Base-by-base conservation (phyloP, 129 eudicot species). In the Cynara cardunculus region DNA sequence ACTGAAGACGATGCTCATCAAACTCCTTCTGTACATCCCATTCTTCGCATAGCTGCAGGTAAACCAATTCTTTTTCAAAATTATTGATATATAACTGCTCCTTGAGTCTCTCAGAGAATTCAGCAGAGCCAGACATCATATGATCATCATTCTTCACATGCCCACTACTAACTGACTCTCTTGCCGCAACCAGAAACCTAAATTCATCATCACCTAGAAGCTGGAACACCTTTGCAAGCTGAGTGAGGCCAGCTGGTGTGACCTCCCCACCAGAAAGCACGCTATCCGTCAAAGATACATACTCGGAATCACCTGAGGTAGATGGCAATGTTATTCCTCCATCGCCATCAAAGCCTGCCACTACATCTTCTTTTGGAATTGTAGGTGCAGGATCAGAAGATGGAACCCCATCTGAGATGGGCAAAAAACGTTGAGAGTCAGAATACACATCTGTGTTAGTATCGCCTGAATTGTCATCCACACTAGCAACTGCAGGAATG, bases 61-160 rank as follows among this genome's bases (percentile, higher is more conserved):
- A 84, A 75, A 82, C 78, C 62, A 90, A 74, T 78, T 95, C 93
- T 76, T 90, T 90, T n/a, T 77, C 87, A 73, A 86, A 32, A 83
- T 71, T 85, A 37, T 85, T 83, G 72, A 89, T 31, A 80, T 90
- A 95, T 59, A 92, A 68, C 39, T 92, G 94, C 56, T 94, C 91
- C 46, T 78, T 85, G 27, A 94, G 84, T 80, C 77, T 84, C 87
- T 90, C 92, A 21, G 75, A 73, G 53, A 79, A 76, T 70, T 85
- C 88, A 69, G 77, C 37, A 78, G 77, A 79, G 32, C 68, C 76
- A 80, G 56, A 62, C 74, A 78, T 70, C 67, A 70, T 44, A 81
- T 68, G 28, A 72, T 56, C 83, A 68, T 75, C 73, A 32, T 80
- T 76, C 41, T 35, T 37, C 19, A 68, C 74, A 59, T 68, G 71